Percentiles rank a stretch among this genome's conserved stretches.
Evolutionary conservation across 345 rosid genomes (phyloP).

Genomic region (Gossypioides kirkii): DNA sequence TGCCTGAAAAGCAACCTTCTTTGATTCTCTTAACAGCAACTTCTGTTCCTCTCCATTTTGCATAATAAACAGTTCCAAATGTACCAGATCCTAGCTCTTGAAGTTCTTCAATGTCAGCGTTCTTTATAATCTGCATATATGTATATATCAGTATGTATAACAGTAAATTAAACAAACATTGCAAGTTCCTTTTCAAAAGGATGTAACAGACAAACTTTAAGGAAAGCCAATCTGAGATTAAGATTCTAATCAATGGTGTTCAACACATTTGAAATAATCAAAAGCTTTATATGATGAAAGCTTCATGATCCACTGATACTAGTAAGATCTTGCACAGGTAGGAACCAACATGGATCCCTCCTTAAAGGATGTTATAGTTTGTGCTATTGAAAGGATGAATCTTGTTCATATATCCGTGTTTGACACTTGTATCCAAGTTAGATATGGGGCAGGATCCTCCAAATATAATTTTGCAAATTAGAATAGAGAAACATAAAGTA

Average conservation of each 20-base stretch:
- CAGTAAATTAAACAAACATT: neutral
- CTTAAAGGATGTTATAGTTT: neutral
- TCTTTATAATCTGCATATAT: conserved; percentile 54
- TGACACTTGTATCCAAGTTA: no score
- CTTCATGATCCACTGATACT: neutral
- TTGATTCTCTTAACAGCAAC: conserved; percentile 92
- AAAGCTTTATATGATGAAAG: neutral
- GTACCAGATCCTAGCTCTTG: conserved; percentile 90
- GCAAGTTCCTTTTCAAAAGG: neutral
- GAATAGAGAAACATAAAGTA: neutral
- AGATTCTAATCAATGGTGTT: neutral
- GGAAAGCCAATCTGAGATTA: neutral
- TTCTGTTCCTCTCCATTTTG: conserved; percentile 97
- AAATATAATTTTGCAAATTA: neutral
- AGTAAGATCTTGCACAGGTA: neutral
- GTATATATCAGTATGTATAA: neutral
- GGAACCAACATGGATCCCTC: neutral
- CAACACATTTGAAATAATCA: neutral
- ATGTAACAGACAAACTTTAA: neutral
- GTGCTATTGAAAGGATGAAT: no score
- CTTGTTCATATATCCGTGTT: no score
- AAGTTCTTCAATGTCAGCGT: conserved; percentile 76
- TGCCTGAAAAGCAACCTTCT: conserved; percentile 74
- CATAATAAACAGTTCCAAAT: conserved; percentile 82
- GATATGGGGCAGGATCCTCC: neutral